These are phyloP conservation scores for Volvox africanus DNA, from an alignment of 139 green algal species.

Conservation along the genomic window DNA sequence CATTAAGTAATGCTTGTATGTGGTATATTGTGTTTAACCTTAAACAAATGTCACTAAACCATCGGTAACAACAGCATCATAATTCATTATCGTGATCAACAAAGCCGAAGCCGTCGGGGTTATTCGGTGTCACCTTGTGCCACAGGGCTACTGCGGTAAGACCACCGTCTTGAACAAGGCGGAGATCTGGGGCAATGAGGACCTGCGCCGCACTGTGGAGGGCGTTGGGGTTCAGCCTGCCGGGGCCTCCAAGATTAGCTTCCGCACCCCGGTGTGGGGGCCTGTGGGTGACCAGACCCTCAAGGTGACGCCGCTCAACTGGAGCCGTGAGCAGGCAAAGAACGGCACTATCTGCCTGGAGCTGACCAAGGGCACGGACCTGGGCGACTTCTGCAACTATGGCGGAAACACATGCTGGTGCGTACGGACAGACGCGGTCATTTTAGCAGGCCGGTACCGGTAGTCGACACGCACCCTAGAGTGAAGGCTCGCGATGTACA, in stretches of 20 bases:
- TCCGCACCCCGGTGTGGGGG: not conserved
- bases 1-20: no score
- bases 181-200: conserved; percentile 12
- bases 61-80: no score
- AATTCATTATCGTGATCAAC: no score
- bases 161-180: not conserved
- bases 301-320: conserved; percentile 34
- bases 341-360: conserved; percentile 16
- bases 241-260: not conserved
- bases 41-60: no score
- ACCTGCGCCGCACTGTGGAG: not conserved
- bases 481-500: no score
- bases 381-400: not conserved
- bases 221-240: not conserved
- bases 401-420: not conserved
- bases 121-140: no score
- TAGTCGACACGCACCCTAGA: no score
- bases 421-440: not conserved
- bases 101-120: no score
- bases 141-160: not conserved
- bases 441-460: no score
- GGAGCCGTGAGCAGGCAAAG: not conserved
- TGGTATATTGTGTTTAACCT: no score
- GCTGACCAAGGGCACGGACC: not conserved
- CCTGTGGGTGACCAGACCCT: not conserved